Base-by-base conservation (phyloP, 2,329 filamentous ascomycete genomes). In the Penicillium sp. region DNA sequence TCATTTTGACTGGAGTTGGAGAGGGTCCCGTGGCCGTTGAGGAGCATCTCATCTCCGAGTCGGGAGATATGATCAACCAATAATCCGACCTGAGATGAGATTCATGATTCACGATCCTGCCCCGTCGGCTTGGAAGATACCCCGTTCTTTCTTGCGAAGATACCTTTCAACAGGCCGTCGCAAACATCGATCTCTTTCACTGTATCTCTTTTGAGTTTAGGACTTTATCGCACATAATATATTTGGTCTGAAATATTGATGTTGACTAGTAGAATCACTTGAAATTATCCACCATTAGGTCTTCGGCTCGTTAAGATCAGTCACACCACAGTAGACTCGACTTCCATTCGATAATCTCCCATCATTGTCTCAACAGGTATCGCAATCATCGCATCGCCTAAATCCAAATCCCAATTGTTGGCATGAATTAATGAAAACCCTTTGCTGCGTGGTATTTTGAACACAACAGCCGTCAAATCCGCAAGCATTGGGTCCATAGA, bases 1-100 rank as follows among this genome's bases (percentile, higher is more conserved):
- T 98, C 25, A 98, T 98, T 51, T 70, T 89, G 69, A 96, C 93
- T 1, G 76, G 82, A 35, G 92, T 98, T 29, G 92, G 92, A 1
- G 86, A 93, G 61, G 92, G 90, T 0, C 92, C 92, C 0, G 68
- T 83, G 48, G 85, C 79, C 72, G 85, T 87, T 3, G 76, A 90
- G 11, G 77, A 90, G 59, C 81, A 82, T 58, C 68, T 95, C 45
- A 76, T 93, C 44, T 77, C 75, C 47, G 82, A 80, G 59, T 74
- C 77, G 38, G 83, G 83, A 10, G 68, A 75, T 52, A 59, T 65
- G 36, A 47, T 66, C 42, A 50, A 31, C 37, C 45, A 52, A 41
- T 55, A 50, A 38, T 30, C 32, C 20, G 18, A 33, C 23, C 41
- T 12, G n/a, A 31, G 27, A 37, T 37, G 37, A 45, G 14, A 32